Conservation (phyloP, 345 rosid genomes). For the Abelmoschus esculentus region DNA sequence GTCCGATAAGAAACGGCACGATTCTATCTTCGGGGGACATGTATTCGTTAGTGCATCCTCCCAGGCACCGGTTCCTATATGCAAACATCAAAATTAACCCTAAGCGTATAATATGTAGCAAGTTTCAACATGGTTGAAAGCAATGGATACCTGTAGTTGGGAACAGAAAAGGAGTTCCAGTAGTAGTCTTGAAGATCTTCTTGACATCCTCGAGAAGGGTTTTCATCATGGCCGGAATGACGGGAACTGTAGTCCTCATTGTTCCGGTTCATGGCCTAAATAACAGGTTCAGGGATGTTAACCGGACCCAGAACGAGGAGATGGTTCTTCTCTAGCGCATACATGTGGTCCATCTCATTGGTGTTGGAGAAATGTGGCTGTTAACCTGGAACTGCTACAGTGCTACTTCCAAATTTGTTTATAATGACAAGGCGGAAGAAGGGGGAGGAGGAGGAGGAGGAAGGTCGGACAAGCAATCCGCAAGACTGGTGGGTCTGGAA, state of each 20-base stretch:
- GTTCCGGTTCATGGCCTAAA: constrained; percentile 94
- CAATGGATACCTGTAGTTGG: constrained; percentile 67
- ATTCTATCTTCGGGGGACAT: constrained; percentile 88
- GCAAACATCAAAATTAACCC: constrained; percentile 1
- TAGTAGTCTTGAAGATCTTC: constrained; percentile 87
- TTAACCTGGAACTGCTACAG: not conserved
- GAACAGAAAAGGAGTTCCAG: constrained; percentile 83
- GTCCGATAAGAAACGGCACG: constrained; percentile 90
- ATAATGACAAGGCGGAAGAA: too few species aligned
- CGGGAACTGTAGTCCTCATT: constrained; percentile 91
- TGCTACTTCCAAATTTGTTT: too few species aligned
- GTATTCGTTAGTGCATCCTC: constrained; percentile 98
- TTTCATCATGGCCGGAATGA: not conserved
- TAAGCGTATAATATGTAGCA: too few species aligned
- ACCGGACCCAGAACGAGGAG: constrained; percentile 98
- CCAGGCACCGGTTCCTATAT: constrained; percentile 95
- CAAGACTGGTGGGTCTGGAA: too few species aligned
- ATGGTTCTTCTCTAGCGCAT: constrained; percentile 91
- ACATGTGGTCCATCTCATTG: constrained; percentile 62
- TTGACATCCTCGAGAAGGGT: constrained; percentile 61
- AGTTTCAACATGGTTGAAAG: too few species aligned
- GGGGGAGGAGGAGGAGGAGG: too few species aligned
- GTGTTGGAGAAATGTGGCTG: constrained; percentile 3
- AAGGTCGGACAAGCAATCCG: too few species aligned
- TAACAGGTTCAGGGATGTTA: constrained; percentile 86